Conservation (phyloP, 768 basidiomycete genomes). For the Boletus subparvulus region DNA sequence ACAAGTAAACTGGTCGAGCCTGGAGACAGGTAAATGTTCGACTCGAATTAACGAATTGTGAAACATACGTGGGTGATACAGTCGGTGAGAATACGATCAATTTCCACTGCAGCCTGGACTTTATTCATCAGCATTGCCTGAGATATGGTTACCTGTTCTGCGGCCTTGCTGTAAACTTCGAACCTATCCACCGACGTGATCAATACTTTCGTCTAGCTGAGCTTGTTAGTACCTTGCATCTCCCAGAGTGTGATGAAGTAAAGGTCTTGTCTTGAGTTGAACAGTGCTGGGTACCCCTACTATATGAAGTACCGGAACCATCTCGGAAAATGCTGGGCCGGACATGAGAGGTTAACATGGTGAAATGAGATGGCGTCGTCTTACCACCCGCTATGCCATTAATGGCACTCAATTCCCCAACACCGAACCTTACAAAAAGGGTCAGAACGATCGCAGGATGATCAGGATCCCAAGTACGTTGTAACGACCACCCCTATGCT, state of each 20-base stretch:
- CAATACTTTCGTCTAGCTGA: not conserved
- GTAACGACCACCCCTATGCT: conserved; percentile 74
- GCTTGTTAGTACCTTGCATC: conserved; percentile 57
- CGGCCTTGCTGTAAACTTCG: conserved; percentile 75
- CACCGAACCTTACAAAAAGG: conserved; percentile 63
- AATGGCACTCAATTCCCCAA: conserved; percentile 88
- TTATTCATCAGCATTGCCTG: conserved; percentile 60
- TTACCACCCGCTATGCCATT: conserved; percentile 79
- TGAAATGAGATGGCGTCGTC: conserved; percentile 1
- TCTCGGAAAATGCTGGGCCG: conserved; percentile 70
- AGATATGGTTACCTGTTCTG: conserved; percentile 69
- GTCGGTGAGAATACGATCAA: conserved; percentile 75
- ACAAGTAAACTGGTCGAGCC: conserved; percentile 86
- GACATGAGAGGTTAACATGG: conserved; percentile 1
- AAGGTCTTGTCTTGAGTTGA: conserved; percentile 67
- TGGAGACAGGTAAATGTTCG: conserved; percentile 24
- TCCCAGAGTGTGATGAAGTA: conserved; percentile 88
- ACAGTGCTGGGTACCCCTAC: conserved; percentile 77
- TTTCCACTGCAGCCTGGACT: conserved; percentile 58
- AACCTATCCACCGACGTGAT: conserved; percentile 45
- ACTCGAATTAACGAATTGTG: not conserved
- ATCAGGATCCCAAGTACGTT: conserved; percentile 47
- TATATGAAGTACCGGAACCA: conserved; percentile 87
- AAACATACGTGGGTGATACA: conserved; percentile 55
- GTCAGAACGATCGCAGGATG: not conserved